Base-by-base conservation (phyloP, 2,329 filamentous ascomycete genomes). In the Paraconiothyrium sp. region DNA sequence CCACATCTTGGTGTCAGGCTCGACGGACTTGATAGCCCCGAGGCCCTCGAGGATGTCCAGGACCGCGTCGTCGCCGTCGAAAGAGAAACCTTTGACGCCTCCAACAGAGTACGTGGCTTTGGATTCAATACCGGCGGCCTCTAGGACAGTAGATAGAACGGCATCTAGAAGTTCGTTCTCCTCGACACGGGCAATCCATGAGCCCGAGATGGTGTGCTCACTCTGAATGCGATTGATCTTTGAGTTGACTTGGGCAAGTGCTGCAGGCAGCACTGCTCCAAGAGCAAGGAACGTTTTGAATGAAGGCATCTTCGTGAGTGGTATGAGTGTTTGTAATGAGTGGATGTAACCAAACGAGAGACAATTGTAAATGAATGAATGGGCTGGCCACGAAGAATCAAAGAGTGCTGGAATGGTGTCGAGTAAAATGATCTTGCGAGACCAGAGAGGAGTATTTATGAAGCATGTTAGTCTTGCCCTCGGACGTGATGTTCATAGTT, bases 1-100 rank as follows among this genome's bases (percentile, higher is more conserved):
- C 50, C 27, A 35, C 43, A 35, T 51, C 56, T 24, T 39, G 49
- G 10, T 49, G 30, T 30, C 22, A 39, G 22, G 55, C 20, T 20
- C 54, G 43, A 46, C 43, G n/a, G 49, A 52, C 22, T 52, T 52
- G 49, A 52, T 52, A 32, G 49, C 49, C 4, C 49, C 49, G 9
- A 52, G n/a, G 22, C 11, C 14, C 35, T 52, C 32, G 35, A 52
- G 32, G n/a, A 52, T 52, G 39, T 52, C 49, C 32, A 52, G 49
- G 10, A 52, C 16, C 32, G 27, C 16, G 35, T 52, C 49, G 16
- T 52, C 49, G 7, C 49, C 49, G 16, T 52, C 49, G 49, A 52
- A 52, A 37, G 32, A 24, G 32, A 52, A 52, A 32, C 49, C 49
- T 30, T 52, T 34, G 32, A 52, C 49, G 30, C 32, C 35, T 9